Percentiles rank a stretch among this genome's conserved stretches.
These are phyloP conservation scores for Aechmea fasciata DNA, from an alignment of 176 grass and related monocot genomes.

Conservation along the genomic window DNA sequence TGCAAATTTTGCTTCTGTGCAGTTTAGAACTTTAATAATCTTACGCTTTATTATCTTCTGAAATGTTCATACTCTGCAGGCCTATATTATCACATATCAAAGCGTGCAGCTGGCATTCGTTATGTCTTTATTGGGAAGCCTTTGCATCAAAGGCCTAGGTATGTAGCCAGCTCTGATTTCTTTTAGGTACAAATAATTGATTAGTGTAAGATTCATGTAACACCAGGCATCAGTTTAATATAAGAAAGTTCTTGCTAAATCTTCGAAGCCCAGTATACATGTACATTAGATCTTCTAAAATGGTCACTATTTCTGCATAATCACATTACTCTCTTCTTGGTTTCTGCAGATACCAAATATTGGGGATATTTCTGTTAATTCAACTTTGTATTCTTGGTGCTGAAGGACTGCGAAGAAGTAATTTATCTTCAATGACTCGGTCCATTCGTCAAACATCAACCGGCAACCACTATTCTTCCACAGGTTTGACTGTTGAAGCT, in stretches of 20 bases:
- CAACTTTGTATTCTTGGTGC: conserved; percentile 91
- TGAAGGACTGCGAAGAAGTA: conserved; percentile 80
- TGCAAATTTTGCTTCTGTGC: neutral
- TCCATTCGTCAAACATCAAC: conserved; percentile 66
- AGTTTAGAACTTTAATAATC: conserved; percentile 2
- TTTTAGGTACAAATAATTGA: neutral
- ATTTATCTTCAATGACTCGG: conserved; percentile 83
- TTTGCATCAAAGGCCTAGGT: conserved; percentile 94
- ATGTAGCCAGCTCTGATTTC: conserved; percentile 8
- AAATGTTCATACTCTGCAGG: conserved; percentile 41
- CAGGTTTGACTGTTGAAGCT: conserved; percentile 31
- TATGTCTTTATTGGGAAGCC: conserved; percentile 98
- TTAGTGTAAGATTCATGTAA: too few species aligned
- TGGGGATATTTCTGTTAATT: conserved; percentile 89
- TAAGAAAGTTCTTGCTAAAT: too few species aligned
- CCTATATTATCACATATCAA: conserved; percentile 94
- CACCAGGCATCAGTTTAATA: too few species aligned
- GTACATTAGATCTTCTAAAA: neutral
- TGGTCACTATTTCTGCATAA: conserved; percentile 6
- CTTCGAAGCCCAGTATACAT: neutral
- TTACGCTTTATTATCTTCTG: conserved; percentile 25
- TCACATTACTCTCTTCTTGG: conserved; percentile 6
- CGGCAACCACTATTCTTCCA: conserved; percentile 39
- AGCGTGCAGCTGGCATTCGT: conserved; percentile 81
- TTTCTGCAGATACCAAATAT: conserved; percentile 85